Base-by-base conservation (phyloP, 257 asterid species). In the Nicotiana knightiana region DNA sequence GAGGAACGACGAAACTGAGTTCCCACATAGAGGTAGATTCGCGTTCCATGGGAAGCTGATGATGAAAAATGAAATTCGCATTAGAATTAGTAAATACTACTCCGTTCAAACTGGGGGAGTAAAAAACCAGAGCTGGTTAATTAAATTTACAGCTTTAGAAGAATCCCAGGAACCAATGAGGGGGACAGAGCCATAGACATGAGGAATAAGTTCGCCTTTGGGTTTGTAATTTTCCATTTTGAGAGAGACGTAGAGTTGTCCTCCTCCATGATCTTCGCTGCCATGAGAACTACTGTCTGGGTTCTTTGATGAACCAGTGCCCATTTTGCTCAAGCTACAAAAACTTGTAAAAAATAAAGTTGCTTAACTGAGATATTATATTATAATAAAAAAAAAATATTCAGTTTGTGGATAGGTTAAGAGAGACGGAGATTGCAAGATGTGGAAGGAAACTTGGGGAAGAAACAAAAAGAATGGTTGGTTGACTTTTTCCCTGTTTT, bases 101-200 rank as follows among this genome's bases (percentile, higher is more conserved):
- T 43, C 8, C 8, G 48, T 43, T 43, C 11, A 43, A 2, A 43
- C 7, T 43, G 43, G 48, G 11, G 48, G 48, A 43, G 48, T 7
- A 43, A 43, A 43, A 43, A 43, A 43, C 1, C 3, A 43, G 48
- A 43, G 48, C 0, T 43, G 48, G 3, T 43, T 43, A 8, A 43
- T 43, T 1, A 43, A 43, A 43, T 43, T 2, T 43, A 43, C 99
- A 77, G 99, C 98, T 90, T 84, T 90, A 57, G 98, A 91, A 43
- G 97, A 64, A 85, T 96, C 99, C 98, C 99, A 94, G 2, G 98
- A 91, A 73, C 97, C 99, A 71, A 96, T 93, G 37, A 96, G 93
- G 15, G 98, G 98, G 2, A 84, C 97, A 76, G 99, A 94, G 85
- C 99, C 99, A 81, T 85, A 94, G 80, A 94, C 97, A 48, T 94